Evolutionary conservation across 768 basidiomycete genomes (phyloP), one percentile per base, ranked within the genome.

Genomic region (Hebeloma cylindrosporum): DNA sequence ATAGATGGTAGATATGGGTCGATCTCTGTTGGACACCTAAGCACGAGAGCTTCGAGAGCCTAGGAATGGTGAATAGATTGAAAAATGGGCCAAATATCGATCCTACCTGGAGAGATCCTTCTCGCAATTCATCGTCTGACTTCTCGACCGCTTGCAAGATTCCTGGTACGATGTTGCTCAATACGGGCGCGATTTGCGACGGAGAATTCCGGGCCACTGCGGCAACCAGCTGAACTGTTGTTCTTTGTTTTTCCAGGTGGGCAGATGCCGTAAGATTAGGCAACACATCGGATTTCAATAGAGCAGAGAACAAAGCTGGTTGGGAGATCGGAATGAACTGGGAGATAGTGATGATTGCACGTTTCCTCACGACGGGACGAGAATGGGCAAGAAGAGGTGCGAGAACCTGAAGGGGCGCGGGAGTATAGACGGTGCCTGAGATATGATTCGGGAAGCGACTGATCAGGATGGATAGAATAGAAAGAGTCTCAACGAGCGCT

Each of bases 341-440:
- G 0, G 91, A 87, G 30, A 93, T 64, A 0, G 93, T 90, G 27
- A 83, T 72, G 47, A 97, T 93, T 2, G 92, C 88, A 40, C 93
- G 86, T 71, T 98, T 98, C 39, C 94, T 82, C 41, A 98, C 89
- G 0, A 92, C 91, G 7, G 88, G 79, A 3, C 93, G 83, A 6
- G 75, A 59, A 66, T 87, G 88, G n/a, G 72, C 75, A 34, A 91
- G 77, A 22, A 88, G 75, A 27, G 80, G 89, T 1, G 79, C 85
- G 43, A 88, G 77, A 14, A 85, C 81, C 4, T 68, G 61, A 4
- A 93, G 67, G 23, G 91, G 84, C 34, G 76, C 76, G 11, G 82
- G 77, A 35, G 69, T 60, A 40, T 84, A 65, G 28, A 68, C 65
- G 18, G 78, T 67, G 45, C 71, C 70, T 26, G 82, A 67, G 34